A percentile compares a stretch with the other conserved stretches of the same genome.
Conservation (phyloP, 2,329 filamentous ascomycete genomes). For the Colletotrichum falcatum region DNA sequence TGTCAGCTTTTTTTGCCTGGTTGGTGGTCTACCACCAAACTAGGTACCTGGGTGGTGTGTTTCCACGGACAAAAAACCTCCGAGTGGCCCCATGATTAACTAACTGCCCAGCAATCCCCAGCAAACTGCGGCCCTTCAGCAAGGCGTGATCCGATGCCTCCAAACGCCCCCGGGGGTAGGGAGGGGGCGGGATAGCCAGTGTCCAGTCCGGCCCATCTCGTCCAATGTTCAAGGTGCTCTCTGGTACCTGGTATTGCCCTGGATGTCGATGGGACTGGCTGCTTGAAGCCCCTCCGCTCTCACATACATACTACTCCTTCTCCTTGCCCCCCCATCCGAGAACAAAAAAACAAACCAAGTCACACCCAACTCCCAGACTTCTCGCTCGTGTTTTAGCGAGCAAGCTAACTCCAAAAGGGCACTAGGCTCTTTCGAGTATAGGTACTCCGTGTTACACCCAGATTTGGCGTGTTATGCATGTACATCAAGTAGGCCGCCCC, state of each 20-base stretch:
- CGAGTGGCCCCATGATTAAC: slow-evolving; percentile 12
- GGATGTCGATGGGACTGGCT: not conserved
- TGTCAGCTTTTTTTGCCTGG: slow-evolving; percentile 1
- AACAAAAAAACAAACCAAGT: slow-evolving; percentile 16
- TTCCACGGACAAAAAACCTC: slow-evolving; percentile 26
- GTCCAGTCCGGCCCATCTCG: slow-evolving; percentile 12
- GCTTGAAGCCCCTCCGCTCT: not conserved
- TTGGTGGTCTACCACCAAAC: too few species aligned
- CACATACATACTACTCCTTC: too few species aligned
- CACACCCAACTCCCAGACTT: slow-evolving; percentile 33
- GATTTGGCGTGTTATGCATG: slow-evolving; percentile 32
- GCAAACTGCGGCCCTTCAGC: slow-evolving; percentile 2
- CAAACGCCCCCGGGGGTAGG: not conserved
- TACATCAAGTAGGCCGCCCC: slow-evolving; percentile 25
- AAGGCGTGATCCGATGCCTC: slow-evolving; percentile 3
- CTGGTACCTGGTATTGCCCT: not conserved
- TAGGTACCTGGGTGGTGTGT: slow-evolving; percentile 7
- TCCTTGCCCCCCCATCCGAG: not conserved
- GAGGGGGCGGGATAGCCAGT: not conserved
- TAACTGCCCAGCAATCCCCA: not conserved
- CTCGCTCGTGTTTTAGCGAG: slow-evolving; percentile 39
- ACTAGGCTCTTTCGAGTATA: slow-evolving; percentile 33
- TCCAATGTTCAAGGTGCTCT: slow-evolving; percentile 1
- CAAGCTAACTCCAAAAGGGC: slow-evolving; percentile 9
- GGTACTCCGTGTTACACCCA: slow-evolving; percentile 29